These are phyloP conservation scores for Phaffia rhodozyma DNA, from an alignment of 1,284 basidiomycete species.

Conservation along the genomic window DNA sequence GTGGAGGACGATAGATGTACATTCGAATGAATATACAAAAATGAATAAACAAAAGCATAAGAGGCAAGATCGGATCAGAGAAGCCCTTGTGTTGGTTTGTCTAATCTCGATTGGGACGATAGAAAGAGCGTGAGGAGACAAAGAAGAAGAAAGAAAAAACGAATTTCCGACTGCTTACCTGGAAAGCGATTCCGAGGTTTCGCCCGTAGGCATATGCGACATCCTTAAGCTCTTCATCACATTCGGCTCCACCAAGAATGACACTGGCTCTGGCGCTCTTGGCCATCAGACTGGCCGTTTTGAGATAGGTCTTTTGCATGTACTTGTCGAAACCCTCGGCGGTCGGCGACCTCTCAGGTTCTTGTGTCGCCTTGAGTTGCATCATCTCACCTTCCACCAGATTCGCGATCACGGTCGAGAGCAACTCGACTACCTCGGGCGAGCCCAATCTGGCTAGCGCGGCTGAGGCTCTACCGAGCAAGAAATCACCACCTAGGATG, in stretches of 20 bases:
- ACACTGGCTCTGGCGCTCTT: slow-evolving; percentile 82
- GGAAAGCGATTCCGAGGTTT: slow-evolving; percentile 85
- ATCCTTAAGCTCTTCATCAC: slow-evolving; percentile 69
- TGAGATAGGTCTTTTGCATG: slow-evolving; percentile 88
- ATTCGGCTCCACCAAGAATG: slow-evolving; percentile 68
- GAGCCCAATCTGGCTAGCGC: slow-evolving; percentile 77
- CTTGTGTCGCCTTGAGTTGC: slow-evolving; percentile 50
- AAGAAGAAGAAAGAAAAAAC: neutral
- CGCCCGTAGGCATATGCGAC: slow-evolving; percentile 84
- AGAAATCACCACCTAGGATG: slow-evolving; percentile 88
- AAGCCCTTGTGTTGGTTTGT: too few species aligned
- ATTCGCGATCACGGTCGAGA: slow-evolving; percentile 85
- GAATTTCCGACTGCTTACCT: slow-evolving; percentile 43
- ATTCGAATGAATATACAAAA: neutral
- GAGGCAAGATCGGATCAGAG: too few species aligned
- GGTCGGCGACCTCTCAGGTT: slow-evolving; percentile 30
- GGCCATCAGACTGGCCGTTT: slow-evolving; percentile 91
- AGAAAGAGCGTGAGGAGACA: neutral
- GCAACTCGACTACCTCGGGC: slow-evolving; percentile 81
- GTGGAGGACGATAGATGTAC: neutral
- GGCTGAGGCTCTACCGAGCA: slow-evolving; percentile 81
- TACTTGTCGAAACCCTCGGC: slow-evolving; percentile 69
- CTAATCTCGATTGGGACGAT: neutral
- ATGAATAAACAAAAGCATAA: neutral
- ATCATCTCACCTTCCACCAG: slow-evolving; percentile 94